Conservation (phyloP, 495 filamentous ascomycete genomes). For the Entonaema liquescens region DNA sequence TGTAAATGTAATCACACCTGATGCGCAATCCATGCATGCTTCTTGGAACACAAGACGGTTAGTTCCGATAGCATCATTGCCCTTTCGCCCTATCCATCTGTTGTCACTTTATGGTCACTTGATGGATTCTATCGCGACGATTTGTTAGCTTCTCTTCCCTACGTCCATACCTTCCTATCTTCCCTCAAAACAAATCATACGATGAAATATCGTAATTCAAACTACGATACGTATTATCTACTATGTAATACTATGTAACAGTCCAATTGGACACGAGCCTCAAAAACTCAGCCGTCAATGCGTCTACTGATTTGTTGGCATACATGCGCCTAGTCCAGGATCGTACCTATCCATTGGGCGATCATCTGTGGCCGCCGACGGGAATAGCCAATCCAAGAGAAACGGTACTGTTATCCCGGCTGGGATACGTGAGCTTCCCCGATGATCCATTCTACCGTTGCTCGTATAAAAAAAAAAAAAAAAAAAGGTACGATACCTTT, state of each 20-base stretch:
- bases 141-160: slow-evolving; percentile 20
- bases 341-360: slow-evolving; percentile 36
- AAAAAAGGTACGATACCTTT: slow-evolving; percentile 8
- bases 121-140: slow-evolving; percentile 14
- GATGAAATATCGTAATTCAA: slow-evolving; percentile 41
- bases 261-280: slow-evolving; percentile 41
- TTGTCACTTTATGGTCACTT: slow-evolving; percentile 30
- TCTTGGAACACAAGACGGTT: slow-evolving; percentile 37
- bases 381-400: slow-evolving; percentile 35
- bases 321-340: slow-evolving; percentile 32
- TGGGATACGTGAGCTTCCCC: slow-evolving; percentile 29
- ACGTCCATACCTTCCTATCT: background rate
- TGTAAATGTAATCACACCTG: slow-evolving; percentile 41
- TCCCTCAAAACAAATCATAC: slow-evolving; percentile 34
- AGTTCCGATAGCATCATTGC: slow-evolving; percentile 26
- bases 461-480: slow-evolving; percentile 27
- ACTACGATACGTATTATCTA: slow-evolving; percentile 19
- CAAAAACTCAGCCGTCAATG: slow-evolving; percentile 41
- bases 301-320: slow-evolving; percentile 43
- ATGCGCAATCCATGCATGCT: slow-evolving; percentile 39
- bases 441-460: slow-evolving; percentile 35
- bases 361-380: slow-evolving; percentile 28
- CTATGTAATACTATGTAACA: slow-evolving; percentile 31
- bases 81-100: slow-evolving; percentile 14
- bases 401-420: slow-evolving; percentile 38